phyloP scores from a whole-genome alignment of 2,329 filamentous ascomycete genomes.

The Purpureocillium takamizusanense region DNA sequence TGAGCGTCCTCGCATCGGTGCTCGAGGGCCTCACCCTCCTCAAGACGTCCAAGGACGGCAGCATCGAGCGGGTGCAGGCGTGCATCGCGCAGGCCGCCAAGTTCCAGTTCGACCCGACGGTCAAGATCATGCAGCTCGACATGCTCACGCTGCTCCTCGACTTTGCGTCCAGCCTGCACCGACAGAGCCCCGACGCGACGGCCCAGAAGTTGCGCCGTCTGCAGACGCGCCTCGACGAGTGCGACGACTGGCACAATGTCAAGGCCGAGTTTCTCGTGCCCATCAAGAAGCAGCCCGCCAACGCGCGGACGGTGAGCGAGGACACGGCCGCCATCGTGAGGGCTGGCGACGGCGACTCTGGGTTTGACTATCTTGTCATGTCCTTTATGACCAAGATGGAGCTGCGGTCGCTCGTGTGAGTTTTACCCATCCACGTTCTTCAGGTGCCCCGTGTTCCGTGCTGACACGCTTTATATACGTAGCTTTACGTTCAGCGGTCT shows the following conservation, averaged over 20 bases:
- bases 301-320: constrained; percentile 41
- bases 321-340: constrained; percentile 48
- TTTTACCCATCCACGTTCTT: no score
- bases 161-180: constrained; percentile 58
- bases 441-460: background rate
- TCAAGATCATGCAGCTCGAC: constrained; percentile 57
- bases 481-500: constrained; percentile 49
- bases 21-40: constrained; percentile 64
- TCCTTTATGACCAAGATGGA: constrained; percentile 53
- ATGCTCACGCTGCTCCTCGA: constrained; percentile 60
- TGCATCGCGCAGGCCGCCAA: constrained; percentile 68
- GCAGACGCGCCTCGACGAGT: constrained; percentile 52
- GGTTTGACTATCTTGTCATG: constrained; percentile 47
- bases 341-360: constrained; percentile 32
- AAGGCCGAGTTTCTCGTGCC: constrained; percentile 45
- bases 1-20: constrained; percentile 56
- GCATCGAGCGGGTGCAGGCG: constrained; percentile 60
- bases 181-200: constrained; percentile 48
- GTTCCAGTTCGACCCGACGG: constrained; percentile 57
- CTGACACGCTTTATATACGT: constrained; percentile 7
- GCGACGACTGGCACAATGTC: constrained; percentile 38
- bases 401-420: constrained; percentile 45
- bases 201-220: constrained; percentile 52
- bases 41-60: constrained; percentile 53
- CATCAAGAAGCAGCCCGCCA: constrained; percentile 40